phyloP scores from a whole-genome alignment of 2,329 filamentous ascomycete genomes.

The Rosellinia necatrix region DNA sequence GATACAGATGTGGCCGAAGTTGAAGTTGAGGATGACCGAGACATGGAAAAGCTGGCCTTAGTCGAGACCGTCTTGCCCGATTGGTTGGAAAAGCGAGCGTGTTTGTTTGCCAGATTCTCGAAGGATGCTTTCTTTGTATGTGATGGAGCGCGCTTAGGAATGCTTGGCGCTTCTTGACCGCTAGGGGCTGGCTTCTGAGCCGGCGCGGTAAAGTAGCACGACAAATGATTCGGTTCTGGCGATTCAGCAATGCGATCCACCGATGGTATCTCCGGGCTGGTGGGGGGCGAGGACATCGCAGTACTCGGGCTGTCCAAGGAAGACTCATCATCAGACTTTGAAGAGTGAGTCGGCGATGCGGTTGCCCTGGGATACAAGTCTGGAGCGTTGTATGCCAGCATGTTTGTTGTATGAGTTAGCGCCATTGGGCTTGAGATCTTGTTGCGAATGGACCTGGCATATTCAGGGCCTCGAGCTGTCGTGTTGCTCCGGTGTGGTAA shows the following conservation, averaged over 20 bases:
- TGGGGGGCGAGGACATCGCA: conserved; percentile 65
- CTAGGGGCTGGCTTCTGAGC: conserved; percentile 50
- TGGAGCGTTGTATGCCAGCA: conserved; percentile 92
- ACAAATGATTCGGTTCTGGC: conserved; percentile 68
- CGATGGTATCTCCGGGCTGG: conserved; percentile 69
- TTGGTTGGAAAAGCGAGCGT: conserved; percentile 57
- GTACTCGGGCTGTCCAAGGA: conserved; percentile 65
- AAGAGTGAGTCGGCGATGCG: conserved; percentile 55
- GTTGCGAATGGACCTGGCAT: conserved; percentile 56
- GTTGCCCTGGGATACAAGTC: conserved; percentile 66
- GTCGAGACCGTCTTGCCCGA: conserved; percentile 58
- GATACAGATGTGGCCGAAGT: conserved; percentile 57
- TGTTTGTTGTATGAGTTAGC: conserved; percentile 92
- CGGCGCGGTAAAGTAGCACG: conserved; percentile 66
- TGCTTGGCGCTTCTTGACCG: conserved; percentile 61
- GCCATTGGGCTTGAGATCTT: conserved; percentile 89
- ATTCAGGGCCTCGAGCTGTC: conserved; percentile 48
- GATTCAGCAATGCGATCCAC: conserved; percentile 59
- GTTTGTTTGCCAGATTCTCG: conserved; percentile 71
- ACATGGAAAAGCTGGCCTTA: conserved; percentile 61
- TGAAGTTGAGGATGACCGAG: conserved; percentile 61
- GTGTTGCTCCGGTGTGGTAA: conserved; percentile 56
- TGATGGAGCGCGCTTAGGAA: conserved; percentile 79
- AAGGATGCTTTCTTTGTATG: conserved; percentile 86
- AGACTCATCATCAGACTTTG: conserved; percentile 67